A percentile compares a stretch with the other conserved stretches of the same genome.
phyloP scores from a whole-genome alignment of 2,329 filamentous ascomycete genomes.

The Cladosporium cucumerinum region DNA sequence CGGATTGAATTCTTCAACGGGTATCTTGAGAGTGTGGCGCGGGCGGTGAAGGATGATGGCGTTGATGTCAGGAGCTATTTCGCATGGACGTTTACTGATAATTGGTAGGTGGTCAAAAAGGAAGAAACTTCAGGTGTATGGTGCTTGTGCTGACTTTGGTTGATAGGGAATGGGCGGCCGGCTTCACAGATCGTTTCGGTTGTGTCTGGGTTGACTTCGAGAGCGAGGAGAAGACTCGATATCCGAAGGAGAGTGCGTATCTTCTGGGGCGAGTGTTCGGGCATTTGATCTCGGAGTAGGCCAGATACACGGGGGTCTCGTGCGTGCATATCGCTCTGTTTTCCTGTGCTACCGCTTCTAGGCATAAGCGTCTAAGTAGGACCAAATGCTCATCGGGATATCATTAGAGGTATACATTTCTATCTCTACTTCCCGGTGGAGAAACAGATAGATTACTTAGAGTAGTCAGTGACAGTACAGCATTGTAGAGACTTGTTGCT shows the following conservation, averaged over 20 bases:
- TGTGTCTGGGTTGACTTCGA: slow-evolving; percentile 43
- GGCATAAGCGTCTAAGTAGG: not conserved
- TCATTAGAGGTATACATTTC: not conserved
- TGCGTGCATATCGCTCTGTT: not conserved
- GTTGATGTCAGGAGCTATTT: not conserved
- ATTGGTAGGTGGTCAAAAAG: not conserved
- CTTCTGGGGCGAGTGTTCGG: not conserved
- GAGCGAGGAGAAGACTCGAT: slow-evolving; percentile 37
- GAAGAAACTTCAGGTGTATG: not conserved
- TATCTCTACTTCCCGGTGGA: not conserved
- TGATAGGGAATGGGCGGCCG: slow-evolving; percentile 40
- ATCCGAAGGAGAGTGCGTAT: slow-evolving; percentile 32
- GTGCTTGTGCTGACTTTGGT: not conserved
- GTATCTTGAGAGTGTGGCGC: not conserved
- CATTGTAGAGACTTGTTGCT: not conserved
- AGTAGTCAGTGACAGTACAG: not conserved
- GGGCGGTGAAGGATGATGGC: not conserved
- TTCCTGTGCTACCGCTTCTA: not conserved
- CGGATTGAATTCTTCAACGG: not conserved
- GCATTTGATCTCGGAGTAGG: not conserved
- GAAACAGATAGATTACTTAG: not conserved
- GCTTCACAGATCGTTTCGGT: slow-evolving; percentile 41
- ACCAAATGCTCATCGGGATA: not conserved
- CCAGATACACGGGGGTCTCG: not conserved
- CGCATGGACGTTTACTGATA: not conserved